Conservation (phyloP, 345 rosid genomes). For the Stellera chamaejasme region DNA sequence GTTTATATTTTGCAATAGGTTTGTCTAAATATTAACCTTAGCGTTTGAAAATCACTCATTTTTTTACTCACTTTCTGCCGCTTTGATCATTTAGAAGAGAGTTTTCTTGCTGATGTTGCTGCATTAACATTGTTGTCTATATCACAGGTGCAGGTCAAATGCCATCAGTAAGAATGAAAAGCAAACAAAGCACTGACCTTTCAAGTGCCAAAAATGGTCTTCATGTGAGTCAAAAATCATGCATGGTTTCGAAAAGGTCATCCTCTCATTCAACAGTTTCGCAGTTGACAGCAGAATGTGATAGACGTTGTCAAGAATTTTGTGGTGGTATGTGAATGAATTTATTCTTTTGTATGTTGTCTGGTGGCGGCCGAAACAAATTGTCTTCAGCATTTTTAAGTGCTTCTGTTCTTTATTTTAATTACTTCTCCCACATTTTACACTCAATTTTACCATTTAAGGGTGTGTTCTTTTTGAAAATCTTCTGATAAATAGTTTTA, state of each 20-base stretch:
- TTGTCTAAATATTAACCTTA: too few species aligned
- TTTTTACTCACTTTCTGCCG: constrained; percentile 27
- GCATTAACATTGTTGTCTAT: constrained; percentile 27
- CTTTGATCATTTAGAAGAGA: constrained; percentile 26
- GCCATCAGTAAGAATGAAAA: constrained; percentile 70
- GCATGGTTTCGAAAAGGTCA: constrained; percentile 39
- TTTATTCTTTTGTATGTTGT: too few species aligned
- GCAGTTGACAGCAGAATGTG: constrained; percentile 28
- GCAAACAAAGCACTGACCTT: constrained; percentile 33
- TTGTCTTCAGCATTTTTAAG: too few species aligned
- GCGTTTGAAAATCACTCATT: background rate
- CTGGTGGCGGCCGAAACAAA: too few species aligned
- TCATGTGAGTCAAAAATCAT: constrained; percentile 43
- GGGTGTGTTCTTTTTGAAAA: too few species aligned
- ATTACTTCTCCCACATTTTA: too few species aligned
- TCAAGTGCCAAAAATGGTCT: constrained; percentile 42
- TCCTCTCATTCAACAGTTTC: constrained; percentile 26
- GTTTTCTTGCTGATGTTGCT: constrained; percentile 32
- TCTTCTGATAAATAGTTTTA: too few species aligned
- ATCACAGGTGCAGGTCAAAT: constrained; percentile 37
- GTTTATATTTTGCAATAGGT: too few species aligned
- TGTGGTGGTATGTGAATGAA: constrained; percentile 27
- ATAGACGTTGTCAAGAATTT: constrained; percentile 17
- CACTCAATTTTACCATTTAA: too few species aligned
- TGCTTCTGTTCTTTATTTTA: too few species aligned